Base-by-base conservation (phyloP, 768 basidiomycete species). In the Baorangia bicolor region DNA sequence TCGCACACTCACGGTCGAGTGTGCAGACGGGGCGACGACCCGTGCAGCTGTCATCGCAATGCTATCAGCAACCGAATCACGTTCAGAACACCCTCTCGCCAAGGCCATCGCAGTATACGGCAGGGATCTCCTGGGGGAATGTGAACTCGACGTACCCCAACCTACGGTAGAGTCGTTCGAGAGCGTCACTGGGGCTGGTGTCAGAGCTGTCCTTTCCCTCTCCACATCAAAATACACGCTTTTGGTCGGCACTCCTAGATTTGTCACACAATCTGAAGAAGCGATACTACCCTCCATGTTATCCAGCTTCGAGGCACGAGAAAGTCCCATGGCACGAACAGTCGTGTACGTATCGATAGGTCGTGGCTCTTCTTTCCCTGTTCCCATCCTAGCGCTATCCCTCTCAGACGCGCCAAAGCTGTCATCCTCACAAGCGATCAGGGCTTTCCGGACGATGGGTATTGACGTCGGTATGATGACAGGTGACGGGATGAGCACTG, bases 31-130 rank as follows among this genome's bases (percentile, higher is more conserved):
- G 5, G 58, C 76, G 13, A 89, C 87, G 0, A 75, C 73, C 4
- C 77, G 85, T 25, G 78, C 77, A 33, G 77, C 82, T 18, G 76
- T 94, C 25, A 73, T 98, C 14, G 82, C 92, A 2, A 86, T 97
- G 80, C 78, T 98, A 35, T 82, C 88, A 27, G 87, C 88, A 1
- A 87, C 93, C 0, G 96, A 99, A 71, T 87, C 90, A 11, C 85
- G 86, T 57, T 98, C 95, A 1, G 97, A 98, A 69, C 97, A 99
- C 67, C 97, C 97, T 2, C 84, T 99, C 21, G 97, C 96, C 11
- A 90, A 92, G 66, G 95, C 97, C 14, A 87, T 98, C 45, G 92
- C 95, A 5, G 73, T 81, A 0, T 89, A 93, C 68, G 91, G 93
- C 30, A 88, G 83, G 66, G 83, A 86, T 28, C 63, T 84, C 1